These are phyloP conservation scores for Coemansia sp. DNA, from an alignment of 192 early-diverging fungal genomes.

Conservation along the genomic window DNA sequence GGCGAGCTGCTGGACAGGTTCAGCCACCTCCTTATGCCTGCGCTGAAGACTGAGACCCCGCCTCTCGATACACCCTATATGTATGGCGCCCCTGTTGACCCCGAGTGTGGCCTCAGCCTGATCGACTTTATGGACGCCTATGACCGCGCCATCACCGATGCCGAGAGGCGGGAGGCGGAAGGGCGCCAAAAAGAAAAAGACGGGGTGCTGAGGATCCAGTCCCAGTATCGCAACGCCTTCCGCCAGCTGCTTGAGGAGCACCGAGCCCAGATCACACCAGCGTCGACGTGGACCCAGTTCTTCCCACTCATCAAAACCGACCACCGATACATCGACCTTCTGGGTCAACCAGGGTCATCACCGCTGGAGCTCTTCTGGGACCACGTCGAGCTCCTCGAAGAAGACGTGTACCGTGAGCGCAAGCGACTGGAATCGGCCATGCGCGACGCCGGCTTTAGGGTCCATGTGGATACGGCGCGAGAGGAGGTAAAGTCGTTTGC, in stretches of 20 bases:
- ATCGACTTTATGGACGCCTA: slow-evolving; percentile 79
- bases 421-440: slow-evolving; percentile 58
- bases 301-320: slow-evolving; percentile 73
- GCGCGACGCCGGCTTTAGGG: slow-evolving; percentile 23
- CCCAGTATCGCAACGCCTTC: slow-evolving; percentile 72
- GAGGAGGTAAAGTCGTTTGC: slow-evolving; percentile 50
- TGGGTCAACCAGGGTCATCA: slow-evolving; percentile 79
- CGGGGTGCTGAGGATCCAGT: slow-evolving; percentile 58
- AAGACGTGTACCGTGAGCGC: slow-evolving; percentile 66
- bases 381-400: slow-evolving; percentile 74
- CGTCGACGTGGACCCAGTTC: slow-evolving; percentile 84
- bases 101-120: slow-evolving; percentile 64
- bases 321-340: slow-evolving; percentile 62
- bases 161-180: slow-evolving; percentile 63
- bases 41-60: slow-evolving; percentile 16
- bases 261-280: slow-evolving; percentile 59
- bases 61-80: slow-evolving; percentile 18
- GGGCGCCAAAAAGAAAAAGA: slow-evolving; percentile 55
- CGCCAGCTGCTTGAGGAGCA: slow-evolving; percentile 68
- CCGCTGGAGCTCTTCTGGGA: slow-evolving; percentile 97
- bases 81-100: slow-evolving; percentile 17
- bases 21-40: slow-evolving; percentile 31
- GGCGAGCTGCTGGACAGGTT: slow-evolving; percentile 20
- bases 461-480: slow-evolving; percentile 15
- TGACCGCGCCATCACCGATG: slow-evolving; percentile 64